Percentiles rank a stretch among this genome's conserved stretches.
Conservation (phyloP, 2,329 filamentous ascomycete genomes). For the Fusarium mexicanum region DNA sequence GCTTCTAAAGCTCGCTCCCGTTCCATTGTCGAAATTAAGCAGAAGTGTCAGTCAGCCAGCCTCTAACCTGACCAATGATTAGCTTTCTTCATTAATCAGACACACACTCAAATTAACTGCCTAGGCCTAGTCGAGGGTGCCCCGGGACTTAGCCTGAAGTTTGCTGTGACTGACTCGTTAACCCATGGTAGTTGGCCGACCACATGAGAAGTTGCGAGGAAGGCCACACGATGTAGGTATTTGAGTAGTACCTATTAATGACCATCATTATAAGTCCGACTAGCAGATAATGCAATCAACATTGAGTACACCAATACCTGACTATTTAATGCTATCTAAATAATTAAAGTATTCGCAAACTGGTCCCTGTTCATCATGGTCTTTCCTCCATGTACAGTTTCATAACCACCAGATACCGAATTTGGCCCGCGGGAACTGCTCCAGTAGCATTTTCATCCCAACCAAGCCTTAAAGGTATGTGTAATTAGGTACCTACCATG, state of each 20-base stretch:
- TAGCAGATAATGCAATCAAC: background rate
- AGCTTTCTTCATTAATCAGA: background rate
- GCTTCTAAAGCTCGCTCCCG: background rate
- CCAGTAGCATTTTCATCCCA: background rate
- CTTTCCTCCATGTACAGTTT: background rate
- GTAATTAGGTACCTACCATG: background rate
- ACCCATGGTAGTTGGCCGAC: constrained; percentile 11
- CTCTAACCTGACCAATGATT: constrained; percentile 16
- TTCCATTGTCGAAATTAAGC: constrained; percentile 7
- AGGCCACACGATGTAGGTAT: background rate
- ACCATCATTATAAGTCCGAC: background rate
- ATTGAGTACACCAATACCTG: background rate
- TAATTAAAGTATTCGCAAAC: background rate
- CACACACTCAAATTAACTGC: background rate
- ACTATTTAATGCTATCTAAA: background rate
- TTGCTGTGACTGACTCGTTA: constrained; percentile 26
- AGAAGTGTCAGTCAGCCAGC: constrained; percentile 24
- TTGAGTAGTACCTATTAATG: background rate
- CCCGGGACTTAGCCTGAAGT: constrained; percentile 14
- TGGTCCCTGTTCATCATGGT: background rate
- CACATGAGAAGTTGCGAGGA: background rate
- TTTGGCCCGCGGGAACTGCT: background rate
- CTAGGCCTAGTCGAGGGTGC: constrained; percentile 22
- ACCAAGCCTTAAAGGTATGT: background rate
- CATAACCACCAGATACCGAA: background rate